Conservation (phyloP, 257 asterid genomes). For the Schizonepeta tenuifolia region DNA sequence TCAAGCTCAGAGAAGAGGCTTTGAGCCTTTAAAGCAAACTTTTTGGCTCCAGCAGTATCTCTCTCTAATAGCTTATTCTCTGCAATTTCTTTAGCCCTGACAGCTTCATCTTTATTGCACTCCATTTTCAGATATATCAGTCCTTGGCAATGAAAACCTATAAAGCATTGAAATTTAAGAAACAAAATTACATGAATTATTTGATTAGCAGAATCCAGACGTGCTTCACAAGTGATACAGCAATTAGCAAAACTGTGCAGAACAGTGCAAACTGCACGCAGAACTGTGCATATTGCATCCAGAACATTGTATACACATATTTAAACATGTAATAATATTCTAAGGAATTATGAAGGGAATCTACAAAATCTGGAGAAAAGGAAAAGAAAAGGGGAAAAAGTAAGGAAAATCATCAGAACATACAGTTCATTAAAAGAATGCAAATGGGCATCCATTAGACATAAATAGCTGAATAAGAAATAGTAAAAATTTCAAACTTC, state of each 20-base stretch:
- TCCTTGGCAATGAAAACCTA: conserved; percentile 25
- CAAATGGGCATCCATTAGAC: neutral
- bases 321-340: neutral
- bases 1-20: conserved; percentile 61
- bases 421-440: neutral
- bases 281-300: neutral
- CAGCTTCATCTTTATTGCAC: conserved; percentile 65
- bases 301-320: neutral
- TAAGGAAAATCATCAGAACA: neutral
- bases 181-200: conserved; percentile 25
- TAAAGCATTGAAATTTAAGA: conserved; percentile 17
- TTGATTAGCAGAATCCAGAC: neutral
- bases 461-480: neutral
- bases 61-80: conserved; percentile 56
- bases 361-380: neutral
- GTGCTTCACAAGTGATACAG: conserved; percentile 10
- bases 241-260: conserved; percentile 21
- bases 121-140: conserved; percentile 47
- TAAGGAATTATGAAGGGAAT: neutral
- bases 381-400: no score
- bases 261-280: neutral
- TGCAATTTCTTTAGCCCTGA: conserved; percentile 57
- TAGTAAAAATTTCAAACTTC: neutral
- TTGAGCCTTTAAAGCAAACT: conserved; percentile 62
- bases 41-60: conserved; percentile 64